Evolutionary conservation across 805 yeast genomes (phyloP).

Genomic region (Schizosaccharomyces octosporus): DNA sequence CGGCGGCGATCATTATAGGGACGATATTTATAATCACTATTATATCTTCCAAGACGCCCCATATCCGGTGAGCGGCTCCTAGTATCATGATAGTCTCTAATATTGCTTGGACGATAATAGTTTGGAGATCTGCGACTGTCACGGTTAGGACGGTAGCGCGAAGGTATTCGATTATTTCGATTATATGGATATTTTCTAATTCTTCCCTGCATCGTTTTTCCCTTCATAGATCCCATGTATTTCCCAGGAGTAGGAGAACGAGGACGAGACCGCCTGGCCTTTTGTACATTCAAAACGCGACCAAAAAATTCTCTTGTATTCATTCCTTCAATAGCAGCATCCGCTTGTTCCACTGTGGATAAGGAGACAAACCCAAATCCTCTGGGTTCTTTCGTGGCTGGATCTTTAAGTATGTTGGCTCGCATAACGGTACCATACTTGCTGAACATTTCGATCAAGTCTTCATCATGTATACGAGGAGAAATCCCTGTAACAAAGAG

Average conservation of each 20-base stretch:
- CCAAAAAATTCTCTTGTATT: conserved; percentile 20
- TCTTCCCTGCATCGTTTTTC: neutral
- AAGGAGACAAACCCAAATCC: conserved; percentile 31
- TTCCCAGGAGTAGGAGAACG: conserved; percentile 18
- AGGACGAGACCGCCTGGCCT: conserved; percentile 19
- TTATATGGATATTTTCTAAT: neutral
- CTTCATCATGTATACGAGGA: conserved; percentile 11
- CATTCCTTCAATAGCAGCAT: conserved; percentile 22
- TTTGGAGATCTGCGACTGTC: conserved; percentile 2
- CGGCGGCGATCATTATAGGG: no score
- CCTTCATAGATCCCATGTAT: conserved; percentile 15
- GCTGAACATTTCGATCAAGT: conserved; percentile 11
- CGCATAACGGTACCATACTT: conserved; percentile 12
- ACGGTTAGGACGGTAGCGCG: conserved; percentile 6
- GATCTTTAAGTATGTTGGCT: conserved; percentile 22
- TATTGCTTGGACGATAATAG: conserved; percentile 4
- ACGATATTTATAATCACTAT: neutral
- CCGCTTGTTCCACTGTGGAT: conserved; percentile 19
- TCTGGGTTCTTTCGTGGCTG: conserved; percentile 20
- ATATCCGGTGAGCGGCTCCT: neutral
- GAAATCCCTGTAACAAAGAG: conserved; percentile 15
- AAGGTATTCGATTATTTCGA: neutral
- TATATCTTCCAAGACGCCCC: neutral
- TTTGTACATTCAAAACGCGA: conserved; percentile 21
- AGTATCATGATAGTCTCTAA: no score